These are phyloP conservation scores for Hypoxylon sp. DNA, from an alignment of 2,329 filamentous ascomycete species.

Conservation along the genomic window DNA sequence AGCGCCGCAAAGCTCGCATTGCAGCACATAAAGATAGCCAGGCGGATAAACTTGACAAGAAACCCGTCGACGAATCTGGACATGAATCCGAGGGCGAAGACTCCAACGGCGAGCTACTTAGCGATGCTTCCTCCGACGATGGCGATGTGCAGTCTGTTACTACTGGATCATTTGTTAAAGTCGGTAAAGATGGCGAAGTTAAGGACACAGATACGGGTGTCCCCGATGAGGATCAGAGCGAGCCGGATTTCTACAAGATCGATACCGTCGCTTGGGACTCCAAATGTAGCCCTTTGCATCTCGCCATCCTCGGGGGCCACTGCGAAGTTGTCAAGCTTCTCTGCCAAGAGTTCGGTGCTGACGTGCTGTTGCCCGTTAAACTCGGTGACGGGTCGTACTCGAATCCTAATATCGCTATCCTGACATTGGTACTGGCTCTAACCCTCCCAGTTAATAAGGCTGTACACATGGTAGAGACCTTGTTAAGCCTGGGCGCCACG, in stretches of 20 bases:
- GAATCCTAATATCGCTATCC: constrained; percentile 69
- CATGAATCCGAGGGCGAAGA: constrained; percentile 54
- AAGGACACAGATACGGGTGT: constrained; percentile 58
- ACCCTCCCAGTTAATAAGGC: constrained; percentile 73
- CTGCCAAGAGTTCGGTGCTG: constrained; percentile 80
- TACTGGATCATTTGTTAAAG: constrained; percentile 81
- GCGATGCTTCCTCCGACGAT: constrained; percentile 64
- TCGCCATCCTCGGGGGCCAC: constrained; percentile 82
- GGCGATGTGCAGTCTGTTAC: constrained; percentile 65
- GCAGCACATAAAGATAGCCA: constrained; percentile 47
- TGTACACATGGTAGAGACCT: constrained; percentile 71
- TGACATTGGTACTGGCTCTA: constrained; percentile 78
- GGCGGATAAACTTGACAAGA: constrained; percentile 30
- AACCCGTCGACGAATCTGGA: constrained; percentile 44
- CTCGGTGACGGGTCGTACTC: constrained; percentile 63
- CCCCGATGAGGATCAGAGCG: constrained; percentile 69
- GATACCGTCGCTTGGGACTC: constrained; percentile 85
- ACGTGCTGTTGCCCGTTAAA: constrained; percentile 81
- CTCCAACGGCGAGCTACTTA: constrained; percentile 63
- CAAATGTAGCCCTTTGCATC: constrained; percentile 79
- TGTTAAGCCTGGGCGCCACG: constrained; percentile 79
- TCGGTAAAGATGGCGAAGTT: constrained; percentile 63
- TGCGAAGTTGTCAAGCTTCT: constrained; percentile 76
- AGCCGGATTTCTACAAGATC: constrained; percentile 84
- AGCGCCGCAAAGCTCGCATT: constrained; percentile 58